Percentiles rank a stretch among this genome's conserved stretches.
Conservation (phyloP, 2,329 filamentous ascomycete species). For the Penicillium sclerotigenum region DNA sequence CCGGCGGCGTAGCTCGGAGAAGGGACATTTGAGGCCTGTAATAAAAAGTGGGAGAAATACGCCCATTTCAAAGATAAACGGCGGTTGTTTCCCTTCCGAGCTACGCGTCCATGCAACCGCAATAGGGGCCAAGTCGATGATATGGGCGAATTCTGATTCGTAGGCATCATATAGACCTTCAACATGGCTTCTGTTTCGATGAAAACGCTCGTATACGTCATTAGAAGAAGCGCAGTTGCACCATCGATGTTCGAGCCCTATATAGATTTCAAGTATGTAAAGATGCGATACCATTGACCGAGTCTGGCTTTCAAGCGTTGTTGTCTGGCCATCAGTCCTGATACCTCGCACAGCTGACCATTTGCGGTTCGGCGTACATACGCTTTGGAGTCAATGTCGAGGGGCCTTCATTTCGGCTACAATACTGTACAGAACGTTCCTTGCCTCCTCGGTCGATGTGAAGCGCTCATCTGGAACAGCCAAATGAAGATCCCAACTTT, state of each 20-base stretch:
- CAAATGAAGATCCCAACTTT: background rate
- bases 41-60: conserved; percentile 22
- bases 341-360: background rate
- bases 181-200: conserved; percentile 17
- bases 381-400: conserved; percentile 12
- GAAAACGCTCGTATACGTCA: conserved; percentile 16
- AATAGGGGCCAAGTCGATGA: conserved; percentile 11
- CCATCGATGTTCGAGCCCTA: background rate
- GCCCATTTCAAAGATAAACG: conserved; percentile 19
- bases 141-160: conserved; percentile 13
- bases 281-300: background rate
- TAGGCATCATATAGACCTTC: conserved; percentile 14
- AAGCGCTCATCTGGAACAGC: background rate
- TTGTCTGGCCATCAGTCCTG: background rate
- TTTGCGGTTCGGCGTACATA: background rate
- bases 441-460: conserved; percentile 10
- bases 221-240: conserved; percentile 8
- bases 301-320: background rate
- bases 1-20: conserved; percentile 13
- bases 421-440: conserved; percentile 13
- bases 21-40: conserved; percentile 16
- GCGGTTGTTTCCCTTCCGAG: conserved; percentile 14
- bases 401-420: conserved; percentile 16
- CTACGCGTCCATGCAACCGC: conserved; percentile 12
- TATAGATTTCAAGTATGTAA: background rate